phyloP scores from a whole-genome alignment of 441 rosid genomes.

The Omphalea diandra region DNA sequence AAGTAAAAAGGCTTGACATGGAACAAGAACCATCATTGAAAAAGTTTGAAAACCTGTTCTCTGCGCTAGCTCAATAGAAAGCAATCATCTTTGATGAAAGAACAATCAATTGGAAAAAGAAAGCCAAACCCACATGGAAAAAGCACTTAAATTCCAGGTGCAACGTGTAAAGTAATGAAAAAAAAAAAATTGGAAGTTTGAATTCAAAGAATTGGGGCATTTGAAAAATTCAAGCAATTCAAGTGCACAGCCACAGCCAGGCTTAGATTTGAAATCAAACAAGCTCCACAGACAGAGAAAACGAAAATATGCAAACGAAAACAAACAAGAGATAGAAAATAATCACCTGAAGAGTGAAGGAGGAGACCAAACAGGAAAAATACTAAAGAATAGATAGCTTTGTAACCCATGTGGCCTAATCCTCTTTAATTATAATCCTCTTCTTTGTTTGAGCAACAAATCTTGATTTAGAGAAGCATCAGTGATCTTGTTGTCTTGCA shows the following conservation, averaged over 20 bases:
- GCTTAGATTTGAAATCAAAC: neutral
- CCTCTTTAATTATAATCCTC: neutral
- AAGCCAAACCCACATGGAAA: conserved; percentile 30
- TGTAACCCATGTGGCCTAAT: conserved; percentile 42
- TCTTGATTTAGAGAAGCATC: conserved; percentile 14
- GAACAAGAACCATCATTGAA: conserved; percentile 23
- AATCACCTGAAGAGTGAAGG: conserved; percentile 39
- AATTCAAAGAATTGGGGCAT: conserved; percentile 15
- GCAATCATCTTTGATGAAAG: neutral
- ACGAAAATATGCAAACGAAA: neutral
- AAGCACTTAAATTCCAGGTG: conserved; percentile 14
- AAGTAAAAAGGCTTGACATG: conserved; percentile 13
- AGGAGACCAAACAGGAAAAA: conserved; percentile 35
- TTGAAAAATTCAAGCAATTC: too few species aligned
- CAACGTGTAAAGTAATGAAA: conserved; percentile 18
- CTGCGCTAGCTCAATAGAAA: neutral
- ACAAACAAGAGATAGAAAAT: neutral
- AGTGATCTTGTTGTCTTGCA: conserved; percentile 19
- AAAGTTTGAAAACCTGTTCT: conserved; percentile 17
- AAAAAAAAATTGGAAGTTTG: conserved; percentile 1
- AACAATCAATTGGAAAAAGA: conserved; percentile 10
- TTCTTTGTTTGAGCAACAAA: neutral
- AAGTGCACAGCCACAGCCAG: neutral
- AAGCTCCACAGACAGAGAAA: neutral
- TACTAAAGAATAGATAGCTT: conserved; percentile 13